These are phyloP conservation scores for Diplodia intermedia DNA, from an alignment of 2,329 filamentous ascomycete genomes.

Conservation along the genomic window DNA sequence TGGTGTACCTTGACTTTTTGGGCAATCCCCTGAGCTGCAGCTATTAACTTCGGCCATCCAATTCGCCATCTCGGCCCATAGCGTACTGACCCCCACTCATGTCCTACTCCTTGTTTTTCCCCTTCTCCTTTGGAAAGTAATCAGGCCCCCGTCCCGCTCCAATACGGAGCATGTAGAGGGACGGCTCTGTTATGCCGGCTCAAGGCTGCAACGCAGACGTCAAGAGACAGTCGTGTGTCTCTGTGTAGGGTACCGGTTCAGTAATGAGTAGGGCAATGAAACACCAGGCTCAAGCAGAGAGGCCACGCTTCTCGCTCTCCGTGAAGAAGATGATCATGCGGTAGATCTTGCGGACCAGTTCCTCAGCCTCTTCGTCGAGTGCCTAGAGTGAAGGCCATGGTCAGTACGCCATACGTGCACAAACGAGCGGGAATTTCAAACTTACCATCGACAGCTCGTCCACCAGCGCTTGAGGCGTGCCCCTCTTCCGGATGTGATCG, in stretches of 20 bases:
- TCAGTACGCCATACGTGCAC: slow-evolving; percentile 44
- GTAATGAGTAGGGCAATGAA: slow-evolving; percentile 58
- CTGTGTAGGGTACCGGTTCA: neutral
- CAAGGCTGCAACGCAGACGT: neutral
- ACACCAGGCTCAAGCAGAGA: slow-evolving; percentile 13
- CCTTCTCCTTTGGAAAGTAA: neutral
- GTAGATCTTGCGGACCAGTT: slow-evolving; percentile 96
- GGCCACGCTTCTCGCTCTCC: slow-evolving; percentile 30
- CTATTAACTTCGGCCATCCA: slow-evolving; percentile 20
- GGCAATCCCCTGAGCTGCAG: neutral
- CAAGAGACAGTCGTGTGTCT: neutral
- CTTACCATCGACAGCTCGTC: slow-evolving; percentile 83
- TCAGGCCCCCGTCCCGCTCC: neutral
- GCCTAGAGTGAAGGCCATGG: slow-evolving; percentile 59
- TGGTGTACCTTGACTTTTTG: slow-evolving; percentile 16
- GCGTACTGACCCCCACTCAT: neutral
- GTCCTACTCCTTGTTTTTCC: neutral
- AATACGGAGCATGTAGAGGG: neutral
- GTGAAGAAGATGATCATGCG: slow-evolving; percentile 62
- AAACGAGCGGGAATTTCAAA: neutral
- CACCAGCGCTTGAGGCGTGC: slow-evolving; percentile 78
- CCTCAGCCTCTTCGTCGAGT: slow-evolving; percentile 92
- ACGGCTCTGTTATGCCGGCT: neutral
- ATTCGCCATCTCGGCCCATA: neutral
- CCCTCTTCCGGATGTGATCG: slow-evolving; percentile 79